Percentiles rank a stretch among this genome's conserved stretches.
Evolutionary conservation across 2,329 filamentous ascomycete genomes (phyloP).

Genomic region (Aspergillus intermedius): DNA sequence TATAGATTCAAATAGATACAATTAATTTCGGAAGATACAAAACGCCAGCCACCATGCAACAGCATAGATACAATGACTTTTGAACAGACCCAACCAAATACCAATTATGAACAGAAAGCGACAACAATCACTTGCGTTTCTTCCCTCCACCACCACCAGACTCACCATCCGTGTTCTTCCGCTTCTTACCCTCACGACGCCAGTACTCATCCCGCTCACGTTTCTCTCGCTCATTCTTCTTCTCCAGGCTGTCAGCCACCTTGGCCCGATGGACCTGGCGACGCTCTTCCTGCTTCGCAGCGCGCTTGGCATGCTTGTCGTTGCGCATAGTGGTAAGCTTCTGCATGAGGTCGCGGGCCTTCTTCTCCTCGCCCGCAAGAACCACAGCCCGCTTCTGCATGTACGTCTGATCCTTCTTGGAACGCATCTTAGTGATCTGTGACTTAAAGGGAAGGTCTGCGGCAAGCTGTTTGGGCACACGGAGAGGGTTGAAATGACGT

Average conservation of each 20-base stretch:
- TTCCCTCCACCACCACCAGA: slow-evolving; percentile 47
- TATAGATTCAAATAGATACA: not conserved
- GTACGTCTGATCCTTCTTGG: slow-evolving; percentile 76
- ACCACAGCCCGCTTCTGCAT: slow-evolving; percentile 94
- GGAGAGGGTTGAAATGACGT: slow-evolving; percentile 67
- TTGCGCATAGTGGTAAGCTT: slow-evolving; percentile 86
- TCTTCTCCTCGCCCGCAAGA: slow-evolving; percentile 76
- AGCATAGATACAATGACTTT: slow-evolving; percentile 13
- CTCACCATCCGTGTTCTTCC: slow-evolving; percentile 51
- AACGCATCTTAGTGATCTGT: slow-evolving; percentile 75
- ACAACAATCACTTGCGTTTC: slow-evolving; percentile 34
- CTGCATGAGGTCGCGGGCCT: slow-evolving; percentile 80
- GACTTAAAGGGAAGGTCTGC: slow-evolving; percentile 86
- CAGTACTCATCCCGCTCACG: slow-evolving; percentile 88
- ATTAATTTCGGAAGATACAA: not conserved
- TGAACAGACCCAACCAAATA: slow-evolving; percentile 11
- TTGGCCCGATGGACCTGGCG: slow-evolving; percentile 74
- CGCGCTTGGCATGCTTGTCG: slow-evolving; percentile 78
- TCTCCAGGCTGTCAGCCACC: slow-evolving; percentile 74
- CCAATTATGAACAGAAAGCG: slow-evolving; percentile 8
- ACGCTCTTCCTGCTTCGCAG: slow-evolving; percentile 81
- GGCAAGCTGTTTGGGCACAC: slow-evolving; percentile 50
- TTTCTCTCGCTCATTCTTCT: slow-evolving; percentile 80
- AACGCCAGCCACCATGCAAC: slow-evolving; percentile 20
- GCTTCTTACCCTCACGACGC: slow-evolving; percentile 80